Evolutionary conservation across 2,329 filamentous ascomycete genomes (phyloP).

Genomic region (Curvularia sp.): DNA sequence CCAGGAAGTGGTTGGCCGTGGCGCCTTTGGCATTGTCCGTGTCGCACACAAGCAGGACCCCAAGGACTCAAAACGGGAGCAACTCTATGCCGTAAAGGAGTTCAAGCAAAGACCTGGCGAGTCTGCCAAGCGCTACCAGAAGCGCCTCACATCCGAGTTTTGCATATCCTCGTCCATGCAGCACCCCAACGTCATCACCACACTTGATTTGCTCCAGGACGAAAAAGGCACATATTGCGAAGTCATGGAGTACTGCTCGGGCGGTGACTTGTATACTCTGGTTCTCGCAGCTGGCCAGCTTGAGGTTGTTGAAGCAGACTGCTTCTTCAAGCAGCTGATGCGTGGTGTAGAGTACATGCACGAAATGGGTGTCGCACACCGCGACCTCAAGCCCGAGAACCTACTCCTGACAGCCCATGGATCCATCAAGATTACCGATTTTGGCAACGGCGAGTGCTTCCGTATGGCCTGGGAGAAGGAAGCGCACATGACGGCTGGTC

Average conservation of each 20-base stretch:
- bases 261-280: constrained; percentile 92
- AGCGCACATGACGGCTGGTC: constrained; percentile 95
- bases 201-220: constrained; percentile 91
- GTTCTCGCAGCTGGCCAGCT: constrained; percentile 91
- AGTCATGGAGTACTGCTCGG: constrained; percentile 99
- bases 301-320: constrained; percentile 91
- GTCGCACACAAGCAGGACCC: constrained; percentile 96
- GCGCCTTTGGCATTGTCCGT: constrained; percentile 95
- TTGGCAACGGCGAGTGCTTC: constrained; percentile 98
- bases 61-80: constrained; percentile 76
- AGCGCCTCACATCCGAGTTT: constrained; percentile 94
- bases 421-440: constrained; percentile 96
- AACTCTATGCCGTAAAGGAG: constrained; percentile 97
- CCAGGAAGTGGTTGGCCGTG: constrained; percentile 93
- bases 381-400: constrained; percentile 96
- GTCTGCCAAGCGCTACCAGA: constrained; percentile 96
- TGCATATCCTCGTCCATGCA: constrained; percentile 97
- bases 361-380: constrained; percentile 98
- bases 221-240: constrained; percentile 98
- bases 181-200: constrained; percentile 98
- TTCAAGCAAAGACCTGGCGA: constrained; percentile 94
- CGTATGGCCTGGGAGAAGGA: constrained; percentile 99
- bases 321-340: constrained; percentile 99
- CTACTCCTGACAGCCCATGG: constrained; percentile 91
- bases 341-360: constrained; percentile 98